These are phyloP conservation scores for Amphichorda felina DNA, from an alignment of 2,329 filamentous ascomycete species.

Conservation along the genomic window DNA sequence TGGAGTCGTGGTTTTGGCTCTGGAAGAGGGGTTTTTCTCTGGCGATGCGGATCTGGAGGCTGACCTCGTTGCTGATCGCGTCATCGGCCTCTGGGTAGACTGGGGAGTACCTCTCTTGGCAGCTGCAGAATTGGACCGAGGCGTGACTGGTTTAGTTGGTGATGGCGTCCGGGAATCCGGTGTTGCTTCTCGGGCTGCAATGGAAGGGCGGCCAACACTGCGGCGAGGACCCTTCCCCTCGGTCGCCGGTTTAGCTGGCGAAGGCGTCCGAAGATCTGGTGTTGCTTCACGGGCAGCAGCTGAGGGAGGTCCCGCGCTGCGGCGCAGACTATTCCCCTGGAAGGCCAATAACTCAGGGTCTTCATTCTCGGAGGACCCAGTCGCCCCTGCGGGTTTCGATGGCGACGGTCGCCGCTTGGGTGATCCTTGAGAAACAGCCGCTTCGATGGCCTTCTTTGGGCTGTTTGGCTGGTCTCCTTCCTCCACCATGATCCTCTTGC, in stretches of 20 bases:
- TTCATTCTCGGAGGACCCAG: slow-evolving; percentile 19
- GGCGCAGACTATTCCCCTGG: slow-evolving; percentile 33
- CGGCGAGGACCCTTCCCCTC: slow-evolving; percentile 34
- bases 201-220: slow-evolving; percentile 25
- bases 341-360: slow-evolving; percentile 45
- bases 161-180: slow-evolving; percentile 11
- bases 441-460: slow-evolving; percentile 23
- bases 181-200: slow-evolving; percentile 24
- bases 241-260: slow-evolving; percentile 6
- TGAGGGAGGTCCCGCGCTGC: slow-evolving; percentile 26
- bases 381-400: not conserved
- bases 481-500: slow-evolving; percentile 46
- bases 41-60: slow-evolving; percentile 2
- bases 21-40: not conserved
- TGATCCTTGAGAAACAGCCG: slow-evolving; percentile 8
- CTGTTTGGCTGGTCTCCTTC: slow-evolving; percentile 39
- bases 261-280: slow-evolving; percentile 11
- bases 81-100: not conserved
- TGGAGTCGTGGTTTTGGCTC: not conserved
- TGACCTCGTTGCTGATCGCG: slow-evolving; percentile 1
- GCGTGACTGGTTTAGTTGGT: slow-evolving; percentile 5
- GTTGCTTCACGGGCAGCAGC: slow-evolving; percentile 26
- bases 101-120: not conserved
- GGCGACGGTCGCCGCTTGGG: slow-evolving; percentile 17
- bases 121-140: not conserved